Evolutionary conservation across 345 rosid species (phyloP).

Genomic region (Physaria fendleri): DNA sequence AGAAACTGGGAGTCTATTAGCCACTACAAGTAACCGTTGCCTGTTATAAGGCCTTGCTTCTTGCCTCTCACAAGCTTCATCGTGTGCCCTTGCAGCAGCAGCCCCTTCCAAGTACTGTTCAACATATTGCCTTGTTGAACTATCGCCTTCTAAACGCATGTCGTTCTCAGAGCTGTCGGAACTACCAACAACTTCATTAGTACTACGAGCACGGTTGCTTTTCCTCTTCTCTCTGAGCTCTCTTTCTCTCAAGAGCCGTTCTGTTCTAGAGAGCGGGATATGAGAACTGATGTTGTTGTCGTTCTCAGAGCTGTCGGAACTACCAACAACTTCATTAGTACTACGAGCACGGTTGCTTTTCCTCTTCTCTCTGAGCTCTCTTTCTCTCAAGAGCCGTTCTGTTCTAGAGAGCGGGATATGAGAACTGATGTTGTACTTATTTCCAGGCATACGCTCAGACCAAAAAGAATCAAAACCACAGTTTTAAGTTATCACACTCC

Average conservation of each 20-base stretch:
- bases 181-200: constrained; percentile 48
- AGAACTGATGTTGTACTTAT: constrained; percentile 65
- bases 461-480: constrained; percentile 32
- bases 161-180: constrained; percentile 47
- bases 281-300: too few species aligned
- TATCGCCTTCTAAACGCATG: constrained; percentile 43
- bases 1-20: constrained; percentile 95
- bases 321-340: constrained; percentile 49
- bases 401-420: constrained; percentile 50
- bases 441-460: constrained; percentile 88
- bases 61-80: constrained; percentile 51
- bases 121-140: constrained; percentile 40
- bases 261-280: constrained; percentile 50
- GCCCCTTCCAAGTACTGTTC: constrained; percentile 67
- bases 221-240: constrained; percentile 67
- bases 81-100: constrained; percentile 40
- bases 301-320: constrained; percentile 40
- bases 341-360: constrained; percentile 43
- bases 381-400: constrained; percentile 71
- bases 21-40: constrained; percentile 92
- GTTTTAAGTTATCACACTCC: too few species aligned
- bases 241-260: constrained; percentile 73
- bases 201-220: constrained; percentile 41
- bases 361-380: constrained; percentile 68
- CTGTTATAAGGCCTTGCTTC: constrained; percentile 59